Evolutionary conservation across 352 stramenopile species (phyloP).

Genomic region (Phytophthora pini): DNA sequence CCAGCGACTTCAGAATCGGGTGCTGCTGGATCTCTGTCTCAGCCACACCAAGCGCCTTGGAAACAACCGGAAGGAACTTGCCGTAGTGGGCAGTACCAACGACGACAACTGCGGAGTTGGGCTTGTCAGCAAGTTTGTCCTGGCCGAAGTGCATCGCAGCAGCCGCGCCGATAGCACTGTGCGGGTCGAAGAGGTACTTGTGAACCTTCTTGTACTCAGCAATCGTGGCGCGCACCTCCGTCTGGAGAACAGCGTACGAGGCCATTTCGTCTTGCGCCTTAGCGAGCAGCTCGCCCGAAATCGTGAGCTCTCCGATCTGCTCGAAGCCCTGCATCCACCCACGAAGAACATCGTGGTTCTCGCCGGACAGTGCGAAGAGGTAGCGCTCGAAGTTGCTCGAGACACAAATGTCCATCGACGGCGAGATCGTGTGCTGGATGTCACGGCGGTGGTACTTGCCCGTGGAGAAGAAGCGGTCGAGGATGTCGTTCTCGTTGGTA

Average conservation of each 20-base stretch:
- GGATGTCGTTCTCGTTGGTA: slow-evolving; percentile 99
- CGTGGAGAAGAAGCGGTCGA: slow-evolving; percentile 97
- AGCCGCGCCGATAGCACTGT: slow-evolving; percentile 95
- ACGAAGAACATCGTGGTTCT: slow-evolving; percentile 90
- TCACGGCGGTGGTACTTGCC: slow-evolving; percentile 95
- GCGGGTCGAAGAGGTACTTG: slow-evolving; percentile 97
- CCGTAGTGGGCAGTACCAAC: slow-evolving; percentile 97
- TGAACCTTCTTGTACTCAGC: slow-evolving; percentile 91
- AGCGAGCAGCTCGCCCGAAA: slow-evolving; percentile 89
- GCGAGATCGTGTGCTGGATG: slow-evolving; percentile 95
- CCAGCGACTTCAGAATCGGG: slow-evolving; percentile 74
- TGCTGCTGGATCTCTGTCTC: slow-evolving; percentile 79
- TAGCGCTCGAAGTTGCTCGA: slow-evolving; percentile 99
- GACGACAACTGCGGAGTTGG: slow-evolving; percentile 88
- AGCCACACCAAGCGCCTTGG: slow-evolving; percentile 82
- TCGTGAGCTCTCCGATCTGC: slow-evolving; percentile 93
- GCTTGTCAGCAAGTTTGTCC: slow-evolving; percentile 60
- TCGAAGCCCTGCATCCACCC: slow-evolving; percentile 97
- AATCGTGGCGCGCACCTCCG: slow-evolving; percentile 94
- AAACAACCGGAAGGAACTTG: slow-evolving; percentile 97
- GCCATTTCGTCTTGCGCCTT: slow-evolving; percentile 94
- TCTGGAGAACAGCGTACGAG: slow-evolving; percentile 86
- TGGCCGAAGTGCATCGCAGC: slow-evolving; percentile 88
- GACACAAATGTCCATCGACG: slow-evolving; percentile 99
- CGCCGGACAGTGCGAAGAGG: slow-evolving; percentile 96